Evolutionary conservation across 192 early-diverging fungal species (phyloP).

Genomic region (Backusella psychrophila): DNA sequence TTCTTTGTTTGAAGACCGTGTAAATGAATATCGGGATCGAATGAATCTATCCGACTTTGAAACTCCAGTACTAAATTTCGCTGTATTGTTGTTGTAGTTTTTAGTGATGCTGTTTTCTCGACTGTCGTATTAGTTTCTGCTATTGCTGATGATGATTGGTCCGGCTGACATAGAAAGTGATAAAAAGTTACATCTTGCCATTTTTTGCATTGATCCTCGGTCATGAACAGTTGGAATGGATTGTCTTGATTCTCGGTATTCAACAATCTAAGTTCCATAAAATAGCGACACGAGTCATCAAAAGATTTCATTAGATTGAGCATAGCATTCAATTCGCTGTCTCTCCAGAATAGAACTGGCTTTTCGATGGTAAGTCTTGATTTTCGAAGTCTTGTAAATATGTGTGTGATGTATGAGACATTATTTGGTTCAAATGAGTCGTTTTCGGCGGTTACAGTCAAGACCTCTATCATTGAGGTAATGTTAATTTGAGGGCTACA

Average conservation of each 20-base stretch:
- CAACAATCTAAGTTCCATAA: background rate
- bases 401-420: background rate
- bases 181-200: background rate
- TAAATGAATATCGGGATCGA: background rate
- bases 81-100: background rate
- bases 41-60: constrained; percentile 3
- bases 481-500: background rate
- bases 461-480: background rate
- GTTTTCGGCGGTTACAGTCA: background rate
- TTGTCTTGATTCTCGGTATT: background rate
- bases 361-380: background rate
- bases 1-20: background rate
- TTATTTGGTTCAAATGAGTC: background rate
- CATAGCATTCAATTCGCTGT: background rate
- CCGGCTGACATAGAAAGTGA: background rate
- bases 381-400: background rate
- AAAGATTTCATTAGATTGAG: background rate
- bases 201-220: background rate
- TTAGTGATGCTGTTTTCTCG: background rate
- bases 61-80: background rate
- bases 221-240: background rate
- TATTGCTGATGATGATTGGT: background rate
- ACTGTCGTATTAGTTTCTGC: background rate
- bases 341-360: background rate
- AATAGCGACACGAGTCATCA: background rate